Conservation (phyloP, 2,329 filamentous ascomycete species). For the Ceratocystis cacaofunesta region DNA sequence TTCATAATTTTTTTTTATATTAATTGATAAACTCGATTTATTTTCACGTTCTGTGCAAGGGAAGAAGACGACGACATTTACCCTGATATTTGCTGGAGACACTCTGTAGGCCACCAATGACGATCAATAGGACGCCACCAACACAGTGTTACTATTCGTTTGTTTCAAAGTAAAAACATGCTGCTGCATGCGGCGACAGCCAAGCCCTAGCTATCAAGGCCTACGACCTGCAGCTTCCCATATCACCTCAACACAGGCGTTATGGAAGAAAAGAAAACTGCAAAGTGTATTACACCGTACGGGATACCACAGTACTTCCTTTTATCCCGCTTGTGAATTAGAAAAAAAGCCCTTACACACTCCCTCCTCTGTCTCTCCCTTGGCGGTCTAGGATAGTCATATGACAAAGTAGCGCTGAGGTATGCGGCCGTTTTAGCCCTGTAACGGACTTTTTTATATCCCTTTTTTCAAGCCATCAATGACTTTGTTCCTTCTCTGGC, state of each 20-base stretch:
- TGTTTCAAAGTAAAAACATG: not conserved
- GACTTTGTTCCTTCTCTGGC: not conserved
- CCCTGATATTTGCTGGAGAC: not conserved
- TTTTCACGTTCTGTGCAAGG: not conserved
- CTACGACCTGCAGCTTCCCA: not conserved
- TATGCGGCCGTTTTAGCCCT: not conserved
- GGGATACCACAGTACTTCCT: not conserved
- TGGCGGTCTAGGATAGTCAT: not conserved
- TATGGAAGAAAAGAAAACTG: not conserved
- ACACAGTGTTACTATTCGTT: not conserved
- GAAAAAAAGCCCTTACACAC: not conserved
- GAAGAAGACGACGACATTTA: not conserved
- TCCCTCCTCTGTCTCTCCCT: not conserved
- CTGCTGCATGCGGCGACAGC: not conserved
- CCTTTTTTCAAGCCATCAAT: constrained; percentile 1
- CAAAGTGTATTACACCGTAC: not conserved
- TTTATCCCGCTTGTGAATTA: not conserved
- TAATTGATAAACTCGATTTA: not conserved
- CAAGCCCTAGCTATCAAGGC: not conserved
- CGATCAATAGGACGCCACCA: constrained; percentile 2
- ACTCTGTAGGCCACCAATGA: not conserved
- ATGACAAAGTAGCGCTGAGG: not conserved
- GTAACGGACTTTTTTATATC: not conserved
- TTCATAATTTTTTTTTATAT: not conserved
- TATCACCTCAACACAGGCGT: not conserved